Conservation (phyloP, 75 land plant species). For the Sequoia sempervirens region DNA sequence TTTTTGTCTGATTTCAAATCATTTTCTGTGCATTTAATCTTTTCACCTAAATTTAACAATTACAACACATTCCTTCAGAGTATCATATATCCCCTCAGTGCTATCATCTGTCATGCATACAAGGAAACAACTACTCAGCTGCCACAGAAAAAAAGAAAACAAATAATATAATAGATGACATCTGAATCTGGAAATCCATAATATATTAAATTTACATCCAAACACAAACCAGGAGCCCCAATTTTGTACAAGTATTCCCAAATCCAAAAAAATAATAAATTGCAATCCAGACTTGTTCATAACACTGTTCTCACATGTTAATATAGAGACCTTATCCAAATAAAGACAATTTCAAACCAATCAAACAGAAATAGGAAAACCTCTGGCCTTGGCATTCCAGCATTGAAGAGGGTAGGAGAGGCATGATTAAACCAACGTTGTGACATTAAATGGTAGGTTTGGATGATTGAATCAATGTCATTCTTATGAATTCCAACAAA, state of each 20-base stretch:
- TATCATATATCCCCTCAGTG: conserved; percentile 98
- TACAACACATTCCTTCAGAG: conserved; percentile 96
- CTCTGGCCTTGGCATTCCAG: conserved; percentile 96
- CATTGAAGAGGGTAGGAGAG: conserved; percentile 95
- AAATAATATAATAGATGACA: background rate
- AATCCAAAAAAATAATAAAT: background rate
- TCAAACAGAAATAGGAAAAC: conserved; percentile 20
- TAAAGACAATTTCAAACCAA: background rate
- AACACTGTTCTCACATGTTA: background rate
- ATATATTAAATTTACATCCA: background rate
- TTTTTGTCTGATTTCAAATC: no score
- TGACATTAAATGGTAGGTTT: conserved; percentile 90
- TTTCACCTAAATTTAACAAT: no score
- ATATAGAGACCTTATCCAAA: background rate
- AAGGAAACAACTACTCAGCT: conserved; percentile 98
- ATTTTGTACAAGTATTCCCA: background rate
- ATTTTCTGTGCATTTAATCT: no score
- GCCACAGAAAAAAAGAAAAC: conserved; percentile 8
- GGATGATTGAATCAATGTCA: conserved; percentile 75
- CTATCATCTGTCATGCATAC: conserved; percentile 98
- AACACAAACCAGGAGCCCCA: background rate
- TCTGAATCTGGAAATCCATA: background rate
- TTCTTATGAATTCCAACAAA: conserved; percentile 91
- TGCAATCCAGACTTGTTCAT: background rate
- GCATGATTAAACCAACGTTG: conserved; percentile 99